Conservation (phyloP, 2,329 filamentous ascomycete species). For the Fusarium stilboides region DNA sequence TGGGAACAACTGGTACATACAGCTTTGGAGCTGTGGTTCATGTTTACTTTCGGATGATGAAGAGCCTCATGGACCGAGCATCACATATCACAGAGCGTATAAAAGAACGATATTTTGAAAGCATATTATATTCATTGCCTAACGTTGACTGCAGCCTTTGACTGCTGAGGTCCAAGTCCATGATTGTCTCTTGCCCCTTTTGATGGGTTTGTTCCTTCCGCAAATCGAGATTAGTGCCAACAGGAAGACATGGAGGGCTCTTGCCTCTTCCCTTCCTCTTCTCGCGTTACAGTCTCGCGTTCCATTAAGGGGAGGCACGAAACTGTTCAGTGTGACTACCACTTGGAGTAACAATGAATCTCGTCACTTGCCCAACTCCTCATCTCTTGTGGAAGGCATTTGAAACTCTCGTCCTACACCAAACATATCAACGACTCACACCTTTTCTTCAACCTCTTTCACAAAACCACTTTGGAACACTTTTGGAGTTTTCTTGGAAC, state of each 20-base stretch:
- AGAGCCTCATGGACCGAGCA: conserved; percentile 6
- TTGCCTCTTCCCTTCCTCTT: neutral
- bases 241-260: neutral
- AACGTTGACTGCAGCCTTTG: too few species aligned
- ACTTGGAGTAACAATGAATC: conserved; percentile 10
- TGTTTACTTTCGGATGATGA: conserved; percentile 15
- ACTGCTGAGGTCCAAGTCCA: too few species aligned
- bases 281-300: conserved; percentile 13
- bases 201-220: neutral
- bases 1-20: conserved; percentile 8
- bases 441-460: conserved; percentile 14
- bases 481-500: conserved; percentile 46
- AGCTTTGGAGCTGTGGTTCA: conserved; percentile 14
- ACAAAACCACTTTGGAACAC: conserved; percentile 20
- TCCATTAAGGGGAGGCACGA: conserved; percentile 6
- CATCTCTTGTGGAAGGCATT: conserved; percentile 17
- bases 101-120: neutral
- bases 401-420: conserved; percentile 33
- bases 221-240: neutral
- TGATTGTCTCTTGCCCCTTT: neutral
- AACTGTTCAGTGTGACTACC: conserved; percentile 18
- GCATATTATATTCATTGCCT: neutral
- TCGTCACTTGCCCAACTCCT: neutral
- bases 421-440: conserved; percentile 1
- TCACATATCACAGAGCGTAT: conserved; percentile 15